These are phyloP conservation scores for Hyaloscypha bicolor DNA, from an alignment of 495 filamentous ascomycete species.

Conservation along the genomic window DNA sequence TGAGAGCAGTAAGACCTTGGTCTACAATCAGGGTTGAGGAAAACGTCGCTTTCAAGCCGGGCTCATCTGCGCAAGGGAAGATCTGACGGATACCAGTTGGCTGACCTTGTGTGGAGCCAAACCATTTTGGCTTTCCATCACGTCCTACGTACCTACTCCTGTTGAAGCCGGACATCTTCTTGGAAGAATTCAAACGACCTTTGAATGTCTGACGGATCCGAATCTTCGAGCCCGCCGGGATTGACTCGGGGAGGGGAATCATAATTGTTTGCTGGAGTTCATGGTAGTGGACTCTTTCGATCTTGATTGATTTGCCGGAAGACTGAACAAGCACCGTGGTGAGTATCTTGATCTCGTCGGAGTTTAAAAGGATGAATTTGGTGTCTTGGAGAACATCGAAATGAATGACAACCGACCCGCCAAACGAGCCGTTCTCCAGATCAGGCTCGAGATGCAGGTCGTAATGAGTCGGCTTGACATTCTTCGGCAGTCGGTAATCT, in stretches of 20 bases:
- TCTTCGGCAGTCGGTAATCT: slow-evolving; percentile 51
- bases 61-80: slow-evolving; percentile 74
- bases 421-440: slow-evolving; percentile 64
- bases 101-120: slow-evolving; percentile 70
- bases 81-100: slow-evolving; percentile 66
- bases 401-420: slow-evolving; percentile 65
- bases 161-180: slow-evolving; percentile 28
- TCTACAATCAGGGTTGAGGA: slow-evolving; percentile 66
- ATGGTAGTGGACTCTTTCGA: slow-evolving; percentile 54
- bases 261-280: slow-evolving; percentile 62
- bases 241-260: slow-evolving; percentile 58
- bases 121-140: slow-evolving; percentile 61
- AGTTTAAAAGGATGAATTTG: slow-evolving; percentile 65
- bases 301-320: slow-evolving; percentile 44
- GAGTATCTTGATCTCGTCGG: slow-evolving; percentile 64
- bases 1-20: slow-evolving; percentile 63
- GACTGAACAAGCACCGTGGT: slow-evolving; percentile 48
- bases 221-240: slow-evolving; percentile 60
- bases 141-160: slow-evolving; percentile 72
- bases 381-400: slow-evolving; percentile 68
- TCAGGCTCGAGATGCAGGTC: slow-evolving; percentile 68
- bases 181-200: slow-evolving; percentile 35
- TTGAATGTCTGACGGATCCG: slow-evolving; percentile 61
- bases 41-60: slow-evolving; percentile 68
- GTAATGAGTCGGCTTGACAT: slow-evolving; percentile 69